These are phyloP conservation scores for Debaryomycetaceae sp. DNA, from an alignment of 1,139 yeast species.

Conservation along the genomic window DNA sequence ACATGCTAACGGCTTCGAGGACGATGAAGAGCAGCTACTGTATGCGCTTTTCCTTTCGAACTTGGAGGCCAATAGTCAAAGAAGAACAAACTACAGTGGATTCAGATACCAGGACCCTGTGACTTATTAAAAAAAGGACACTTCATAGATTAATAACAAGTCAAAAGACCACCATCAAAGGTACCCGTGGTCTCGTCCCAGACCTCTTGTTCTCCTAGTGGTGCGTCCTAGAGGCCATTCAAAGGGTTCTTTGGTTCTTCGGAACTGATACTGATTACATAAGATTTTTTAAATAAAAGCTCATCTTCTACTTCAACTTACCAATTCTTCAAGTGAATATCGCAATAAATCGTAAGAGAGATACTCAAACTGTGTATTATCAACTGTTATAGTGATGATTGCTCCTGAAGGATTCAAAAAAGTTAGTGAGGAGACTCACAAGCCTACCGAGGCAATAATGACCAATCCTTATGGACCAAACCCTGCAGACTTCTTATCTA, in stretches of 20 bases:
- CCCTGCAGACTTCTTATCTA: constrained; percentile 55
- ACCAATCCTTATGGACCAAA: constrained; percentile 56
- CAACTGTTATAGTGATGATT: constrained; percentile 12
- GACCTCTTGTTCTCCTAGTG: too few relatives aligned
- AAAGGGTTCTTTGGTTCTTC: neutral
- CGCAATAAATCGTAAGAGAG: neutral
- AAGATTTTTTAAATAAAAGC: neutral
- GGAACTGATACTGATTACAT: neutral
- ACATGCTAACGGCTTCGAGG: neutral
- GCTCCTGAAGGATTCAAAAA: constrained; percentile 27
- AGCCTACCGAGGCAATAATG: constrained; percentile 11
- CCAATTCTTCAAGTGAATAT: neutral
- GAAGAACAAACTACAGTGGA: constrained; percentile 1
- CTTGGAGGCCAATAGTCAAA: neutral
- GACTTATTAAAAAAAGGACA: neutral
- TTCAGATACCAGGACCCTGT: constrained; percentile 2
- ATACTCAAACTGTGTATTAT: neutral
- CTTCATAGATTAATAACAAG: neutral
- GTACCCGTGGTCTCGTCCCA: too few relatives aligned
- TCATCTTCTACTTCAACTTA: neutral
- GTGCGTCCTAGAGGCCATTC: too few relatives aligned
- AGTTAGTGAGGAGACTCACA: constrained; percentile 27
- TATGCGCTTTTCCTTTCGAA: constrained; percentile 3
- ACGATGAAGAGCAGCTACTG: constrained; percentile 4
- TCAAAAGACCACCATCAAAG: too few relatives aligned